Evolutionary conservation across 495 filamentous ascomycete genomes (phyloP).

Genomic region (Aspergillus carlsbadensis): DNA sequence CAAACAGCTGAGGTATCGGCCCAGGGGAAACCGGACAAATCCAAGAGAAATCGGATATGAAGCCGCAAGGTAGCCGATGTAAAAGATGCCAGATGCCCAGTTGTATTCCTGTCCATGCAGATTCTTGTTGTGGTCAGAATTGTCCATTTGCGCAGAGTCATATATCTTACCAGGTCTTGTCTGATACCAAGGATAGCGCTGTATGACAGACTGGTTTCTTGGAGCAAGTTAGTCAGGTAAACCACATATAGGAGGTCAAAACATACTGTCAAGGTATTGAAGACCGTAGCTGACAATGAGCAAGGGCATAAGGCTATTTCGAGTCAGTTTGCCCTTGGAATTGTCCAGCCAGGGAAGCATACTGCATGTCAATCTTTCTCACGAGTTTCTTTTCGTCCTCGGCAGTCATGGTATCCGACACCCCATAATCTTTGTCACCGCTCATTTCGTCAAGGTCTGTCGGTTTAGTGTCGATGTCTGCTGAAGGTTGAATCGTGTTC

Average conservation of each 20-base stretch:
- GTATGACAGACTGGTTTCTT: slow-evolving; percentile 46
- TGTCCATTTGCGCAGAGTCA: not conserved
- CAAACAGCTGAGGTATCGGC: slow-evolving; percentile 14
- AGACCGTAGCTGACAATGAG: slow-evolving; percentile 17
- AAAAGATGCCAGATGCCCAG: slow-evolving; percentile 39
- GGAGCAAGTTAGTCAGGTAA: not conserved
- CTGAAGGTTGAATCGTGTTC: not conserved
- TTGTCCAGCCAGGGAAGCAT: not conserved
- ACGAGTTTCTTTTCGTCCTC: slow-evolving; percentile 15
- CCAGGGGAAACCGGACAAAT: slow-evolving; percentile 17
- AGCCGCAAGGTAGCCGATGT: slow-evolving; percentile 24
- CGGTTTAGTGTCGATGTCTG: not conserved
- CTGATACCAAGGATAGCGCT: slow-evolving; percentile 50
- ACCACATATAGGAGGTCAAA: not conserved
- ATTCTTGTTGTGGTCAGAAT: not conserved
- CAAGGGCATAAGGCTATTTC: slow-evolving; percentile 16
- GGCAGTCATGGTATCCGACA: not conserved
- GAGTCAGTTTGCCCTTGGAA: not conserved
- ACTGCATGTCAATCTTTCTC: slow-evolving; percentile 17
- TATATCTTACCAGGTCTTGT: slow-evolving; percentile 29
- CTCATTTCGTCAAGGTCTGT: not conserved
- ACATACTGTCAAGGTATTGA: slow-evolving; percentile 19
- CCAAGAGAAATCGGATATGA: slow-evolving; percentile 36
- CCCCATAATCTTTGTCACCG: slow-evolving; percentile 4
- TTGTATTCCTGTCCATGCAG: slow-evolving; percentile 33